Evolutionary conservation across 257 asterid species (phyloP).

Genomic region (Solanum tarijense): DNA sequence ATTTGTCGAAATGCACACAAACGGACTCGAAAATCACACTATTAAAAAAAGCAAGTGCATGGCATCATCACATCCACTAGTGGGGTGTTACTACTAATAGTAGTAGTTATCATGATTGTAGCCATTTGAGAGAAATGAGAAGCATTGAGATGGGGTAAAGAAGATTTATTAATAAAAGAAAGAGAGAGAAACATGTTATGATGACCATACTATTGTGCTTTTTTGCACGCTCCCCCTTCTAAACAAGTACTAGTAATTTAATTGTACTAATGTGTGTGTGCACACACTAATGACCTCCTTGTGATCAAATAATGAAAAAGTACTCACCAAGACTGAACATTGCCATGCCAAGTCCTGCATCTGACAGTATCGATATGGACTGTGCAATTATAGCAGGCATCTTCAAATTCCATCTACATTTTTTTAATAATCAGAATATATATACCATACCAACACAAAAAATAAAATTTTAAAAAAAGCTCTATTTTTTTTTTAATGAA

Average conservation of each 20-base stretch:
- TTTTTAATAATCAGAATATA: background rate
- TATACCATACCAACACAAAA: background rate
- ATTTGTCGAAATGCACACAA: background rate
- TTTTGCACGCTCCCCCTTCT: conserved; percentile 35
- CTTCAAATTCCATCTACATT: conserved; percentile 72
- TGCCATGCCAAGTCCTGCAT: conserved; percentile 99
- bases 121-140: background rate
- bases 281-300: background rate
- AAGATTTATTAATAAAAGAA: conserved; percentile 8
- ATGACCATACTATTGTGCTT: conserved; percentile 28
- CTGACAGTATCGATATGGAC: conserved; percentile 89
- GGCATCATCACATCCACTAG: conserved; percentile 19
- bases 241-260: background rate
- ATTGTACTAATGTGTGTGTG: background rate
- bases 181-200: conserved; percentile 23
- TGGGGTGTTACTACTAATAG: background rate
- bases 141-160: background rate
- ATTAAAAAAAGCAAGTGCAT: background rate
- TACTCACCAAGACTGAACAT: conserved; percentile 94
- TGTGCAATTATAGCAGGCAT: conserved; percentile 91
- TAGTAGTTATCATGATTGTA: background rate
- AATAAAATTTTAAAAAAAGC: background rate
- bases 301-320: background rate
- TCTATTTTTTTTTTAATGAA: background rate
- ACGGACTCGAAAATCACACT: background rate